Percentiles rank a stretch among this genome's conserved stretches.
Evolutionary conservation across 257 asterid genomes (phyloP).

Genomic region (Misopates orontium): DNA sequence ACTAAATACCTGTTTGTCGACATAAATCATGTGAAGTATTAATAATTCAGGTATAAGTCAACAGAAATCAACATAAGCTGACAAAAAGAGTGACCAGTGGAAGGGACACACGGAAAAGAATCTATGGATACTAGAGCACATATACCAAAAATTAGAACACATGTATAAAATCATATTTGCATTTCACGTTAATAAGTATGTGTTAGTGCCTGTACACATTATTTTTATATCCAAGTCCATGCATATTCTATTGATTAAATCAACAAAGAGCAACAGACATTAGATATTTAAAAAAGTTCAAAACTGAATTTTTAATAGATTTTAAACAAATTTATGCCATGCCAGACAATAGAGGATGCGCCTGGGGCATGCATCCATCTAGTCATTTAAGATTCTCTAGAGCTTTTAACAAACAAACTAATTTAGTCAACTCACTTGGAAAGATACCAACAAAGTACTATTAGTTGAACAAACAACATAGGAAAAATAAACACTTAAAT

Average conservation of each 20-base stretch:
- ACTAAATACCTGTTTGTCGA: not conserved
- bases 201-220: too few species aligned
- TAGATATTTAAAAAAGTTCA: not conserved
- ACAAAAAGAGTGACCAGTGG: too few species aligned
- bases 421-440: constrained; percentile 9
- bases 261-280: not conserved
- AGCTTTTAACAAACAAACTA: not conserved
- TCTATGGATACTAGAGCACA: too few species aligned
- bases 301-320: not conserved
- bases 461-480: not conserved
- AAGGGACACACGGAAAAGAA: too few species aligned
- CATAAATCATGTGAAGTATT: constrained; percentile 3
- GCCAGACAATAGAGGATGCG: too few species aligned
- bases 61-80: not conserved
- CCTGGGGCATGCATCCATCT: too few species aligned
- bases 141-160: too few species aligned
- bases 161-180: too few species aligned
- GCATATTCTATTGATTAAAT: not conserved
- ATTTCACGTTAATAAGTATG: too few species aligned
- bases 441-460: not conserved
- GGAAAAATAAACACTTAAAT: not conserved
- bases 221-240: too few species aligned
- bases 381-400: too few species aligned
- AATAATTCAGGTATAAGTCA: not conserved
- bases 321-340: not conserved